phyloP scores from a whole-genome alignment of 768 basidiomycete species.

The Calvatia gigantea region DNA sequence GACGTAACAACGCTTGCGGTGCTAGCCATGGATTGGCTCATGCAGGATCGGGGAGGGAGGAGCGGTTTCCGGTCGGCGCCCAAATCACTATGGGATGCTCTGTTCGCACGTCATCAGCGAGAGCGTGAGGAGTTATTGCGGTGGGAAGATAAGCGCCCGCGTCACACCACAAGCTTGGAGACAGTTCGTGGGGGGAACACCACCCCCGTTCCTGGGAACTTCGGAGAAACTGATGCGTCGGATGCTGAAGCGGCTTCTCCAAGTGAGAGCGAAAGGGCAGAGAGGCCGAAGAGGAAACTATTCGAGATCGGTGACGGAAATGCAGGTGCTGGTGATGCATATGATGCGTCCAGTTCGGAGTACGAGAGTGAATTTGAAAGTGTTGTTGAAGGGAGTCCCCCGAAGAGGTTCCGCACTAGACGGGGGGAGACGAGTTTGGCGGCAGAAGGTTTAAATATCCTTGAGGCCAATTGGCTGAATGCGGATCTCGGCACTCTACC shows the following conservation, averaged over 20 bases:
- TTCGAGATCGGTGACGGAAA: conserved; percentile 1
- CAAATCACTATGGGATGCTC: conserved; percentile 56
- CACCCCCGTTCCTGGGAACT: background rate
- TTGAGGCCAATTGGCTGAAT: background rate
- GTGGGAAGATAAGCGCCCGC: conserved; percentile 40
- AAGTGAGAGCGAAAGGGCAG: background rate
- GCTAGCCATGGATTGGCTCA: conserved; percentile 58
- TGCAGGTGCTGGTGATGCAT: background rate
- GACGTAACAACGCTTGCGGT: conserved; percentile 60
- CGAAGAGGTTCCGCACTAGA: conserved; percentile 2
- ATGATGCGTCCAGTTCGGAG: conserved; percentile 8
- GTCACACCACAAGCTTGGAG: conserved; percentile 18
- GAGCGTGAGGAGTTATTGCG: conserved; percentile 54
- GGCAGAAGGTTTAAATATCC: too few species aligned
- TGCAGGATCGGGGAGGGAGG: conserved; percentile 23
- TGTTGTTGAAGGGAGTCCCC: conserved; percentile 5
- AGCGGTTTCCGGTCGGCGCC: conserved; percentile 26
- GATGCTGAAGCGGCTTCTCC: background rate
- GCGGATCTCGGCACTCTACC: background rate
- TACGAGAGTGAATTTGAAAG: conserved; percentile 7
- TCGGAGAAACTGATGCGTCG: background rate
- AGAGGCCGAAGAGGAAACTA: conserved; percentile 1
- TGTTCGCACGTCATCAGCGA: conserved; percentile 51
- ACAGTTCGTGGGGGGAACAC: conserved; percentile 7
- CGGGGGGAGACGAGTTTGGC: background rate